phyloP scores from a whole-genome alignment of 2,329 filamentous ascomycete species.

The Trichoderma koningiopsis region DNA sequence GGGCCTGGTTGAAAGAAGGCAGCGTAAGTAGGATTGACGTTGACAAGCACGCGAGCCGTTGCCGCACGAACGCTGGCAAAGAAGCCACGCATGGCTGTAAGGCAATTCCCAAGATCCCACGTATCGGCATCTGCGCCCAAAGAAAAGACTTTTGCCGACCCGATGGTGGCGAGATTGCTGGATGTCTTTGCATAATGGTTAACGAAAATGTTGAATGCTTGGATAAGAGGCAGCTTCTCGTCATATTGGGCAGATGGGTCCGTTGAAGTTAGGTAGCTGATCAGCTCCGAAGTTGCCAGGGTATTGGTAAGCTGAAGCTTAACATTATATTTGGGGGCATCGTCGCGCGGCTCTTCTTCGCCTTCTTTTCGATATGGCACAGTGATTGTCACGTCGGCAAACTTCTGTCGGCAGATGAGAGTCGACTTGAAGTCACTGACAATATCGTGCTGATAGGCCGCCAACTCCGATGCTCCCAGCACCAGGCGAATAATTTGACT shows the following conservation, averaged over 20 bases:
- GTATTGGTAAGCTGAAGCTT: slow-evolving; percentile 32
- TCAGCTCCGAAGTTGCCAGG: slow-evolving; percentile 32
- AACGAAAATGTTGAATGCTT: slow-evolving; percentile 31
- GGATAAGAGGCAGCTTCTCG: slow-evolving; percentile 32
- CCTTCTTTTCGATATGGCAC: slow-evolving; percentile 36
- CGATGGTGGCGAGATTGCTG: slow-evolving; percentile 34
- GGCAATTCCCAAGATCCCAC: slow-evolving; percentile 33
- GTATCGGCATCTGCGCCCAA: slow-evolving; percentile 17
- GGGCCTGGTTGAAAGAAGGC: slow-evolving; percentile 38
- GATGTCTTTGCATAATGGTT: slow-evolving; percentile 40
- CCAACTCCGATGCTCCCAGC: slow-evolving; percentile 31
- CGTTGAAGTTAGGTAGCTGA: slow-evolving; percentile 35
- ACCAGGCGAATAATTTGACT: slow-evolving; percentile 30
- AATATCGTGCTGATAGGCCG: slow-evolving; percentile 27
- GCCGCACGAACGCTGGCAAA: slow-evolving; percentile 29
- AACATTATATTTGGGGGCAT: slow-evolving; percentile 30
- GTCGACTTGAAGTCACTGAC: slow-evolving; percentile 41
- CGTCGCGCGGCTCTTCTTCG: slow-evolving; percentile 34
- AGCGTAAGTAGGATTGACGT: slow-evolving; percentile 40
- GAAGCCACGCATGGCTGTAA: slow-evolving; percentile 37
- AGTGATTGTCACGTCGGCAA: slow-evolving; percentile 27
- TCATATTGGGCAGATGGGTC: slow-evolving; percentile 29
- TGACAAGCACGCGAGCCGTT: slow-evolving; percentile 27
- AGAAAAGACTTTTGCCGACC: slow-evolving; percentile 36
- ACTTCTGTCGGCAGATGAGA: slow-evolving; percentile 34